Evolutionary conservation across 345 rosid species (phyloP).

Genomic region (Linum tenue): DNA sequence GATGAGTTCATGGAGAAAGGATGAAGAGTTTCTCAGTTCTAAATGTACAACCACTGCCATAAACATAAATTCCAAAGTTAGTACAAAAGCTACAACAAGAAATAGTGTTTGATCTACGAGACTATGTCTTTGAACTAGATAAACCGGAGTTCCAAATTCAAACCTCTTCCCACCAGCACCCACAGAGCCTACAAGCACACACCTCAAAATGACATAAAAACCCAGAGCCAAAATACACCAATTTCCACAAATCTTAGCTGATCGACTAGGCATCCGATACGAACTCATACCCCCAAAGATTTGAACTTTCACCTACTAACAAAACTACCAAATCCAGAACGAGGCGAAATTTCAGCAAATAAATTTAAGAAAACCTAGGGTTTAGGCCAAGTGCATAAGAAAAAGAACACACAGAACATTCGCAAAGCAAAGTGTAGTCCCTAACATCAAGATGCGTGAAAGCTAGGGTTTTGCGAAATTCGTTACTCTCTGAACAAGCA

Average conservation of each 20-base stretch:
- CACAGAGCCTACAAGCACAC: too few relatives aligned
- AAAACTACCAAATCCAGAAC: background rate
- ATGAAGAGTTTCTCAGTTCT: too few relatives aligned
- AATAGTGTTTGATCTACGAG: too few relatives aligned
- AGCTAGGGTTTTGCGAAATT: background rate
- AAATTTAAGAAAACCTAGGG: background rate
- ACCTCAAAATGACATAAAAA: too few relatives aligned
- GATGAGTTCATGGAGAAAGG: too few relatives aligned
- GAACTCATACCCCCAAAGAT: background rate
- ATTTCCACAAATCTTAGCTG: background rate
- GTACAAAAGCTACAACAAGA: background rate
- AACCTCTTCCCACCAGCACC: background rate
- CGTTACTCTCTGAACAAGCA: background rate
- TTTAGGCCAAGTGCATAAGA: too few relatives aligned
- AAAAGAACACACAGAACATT: background rate
- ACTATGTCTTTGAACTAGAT: background rate
- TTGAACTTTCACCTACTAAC: background rate
- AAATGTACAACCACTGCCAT: too few relatives aligned
- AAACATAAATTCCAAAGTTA: background rate
- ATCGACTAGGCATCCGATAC: background rate
- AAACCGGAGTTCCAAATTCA: background rate
- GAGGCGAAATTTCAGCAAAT: background rate
- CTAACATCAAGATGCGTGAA: background rate
- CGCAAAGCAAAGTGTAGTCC: background rate
- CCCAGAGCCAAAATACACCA: background rate